Conservation (phyloP, 495 filamentous ascomycete genomes). For the Astrothelium macrocarpum region DNA sequence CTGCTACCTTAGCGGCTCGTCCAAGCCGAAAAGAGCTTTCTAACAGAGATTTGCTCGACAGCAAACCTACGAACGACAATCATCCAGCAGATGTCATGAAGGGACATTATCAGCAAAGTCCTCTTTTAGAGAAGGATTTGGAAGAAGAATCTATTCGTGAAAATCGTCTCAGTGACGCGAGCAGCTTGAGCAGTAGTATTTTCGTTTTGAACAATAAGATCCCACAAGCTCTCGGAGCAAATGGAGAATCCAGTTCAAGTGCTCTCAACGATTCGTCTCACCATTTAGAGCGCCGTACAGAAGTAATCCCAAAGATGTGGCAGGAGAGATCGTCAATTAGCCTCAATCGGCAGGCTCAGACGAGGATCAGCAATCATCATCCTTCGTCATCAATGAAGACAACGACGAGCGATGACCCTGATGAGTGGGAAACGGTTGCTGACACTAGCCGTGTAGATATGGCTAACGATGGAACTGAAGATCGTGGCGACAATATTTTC, state of each 20-base stretch:
- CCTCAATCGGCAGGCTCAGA: slow-evolving; percentile 1
- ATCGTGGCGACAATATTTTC: slow-evolving; percentile 18
- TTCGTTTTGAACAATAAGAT: slow-evolving; percentile 6
- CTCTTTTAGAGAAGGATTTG: background rate
- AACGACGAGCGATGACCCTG: slow-evolving; percentile 10
- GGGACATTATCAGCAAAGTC: too few species aligned
- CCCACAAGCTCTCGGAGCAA: background rate
- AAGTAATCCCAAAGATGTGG: slow-evolving; percentile 7
- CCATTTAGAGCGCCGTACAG: background rate
- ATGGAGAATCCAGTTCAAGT: too few species aligned
- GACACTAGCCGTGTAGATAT: slow-evolving; percentile 7
- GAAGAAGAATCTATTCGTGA: background rate
- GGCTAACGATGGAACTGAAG: slow-evolving; percentile 3
- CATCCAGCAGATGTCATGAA: background rate
- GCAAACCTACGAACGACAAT: too few species aligned
- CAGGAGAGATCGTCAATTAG: slow-evolving; percentile 4
- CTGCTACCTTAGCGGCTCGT: background rate
- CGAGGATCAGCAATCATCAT: slow-evolving; percentile 10
- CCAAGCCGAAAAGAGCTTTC: too few species aligned
- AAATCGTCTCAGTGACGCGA: slow-evolving; percentile 11
- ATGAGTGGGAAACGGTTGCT: slow-evolving; percentile 30
- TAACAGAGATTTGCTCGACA: too few species aligned
- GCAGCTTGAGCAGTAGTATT: slow-evolving; percentile 12
- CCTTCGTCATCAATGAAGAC: slow-evolving; percentile 4
- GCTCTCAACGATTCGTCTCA: slow-evolving; percentile 7